Base-by-base conservation (phyloP, 139 green algal species). In the Eudorina sp. region DNA sequence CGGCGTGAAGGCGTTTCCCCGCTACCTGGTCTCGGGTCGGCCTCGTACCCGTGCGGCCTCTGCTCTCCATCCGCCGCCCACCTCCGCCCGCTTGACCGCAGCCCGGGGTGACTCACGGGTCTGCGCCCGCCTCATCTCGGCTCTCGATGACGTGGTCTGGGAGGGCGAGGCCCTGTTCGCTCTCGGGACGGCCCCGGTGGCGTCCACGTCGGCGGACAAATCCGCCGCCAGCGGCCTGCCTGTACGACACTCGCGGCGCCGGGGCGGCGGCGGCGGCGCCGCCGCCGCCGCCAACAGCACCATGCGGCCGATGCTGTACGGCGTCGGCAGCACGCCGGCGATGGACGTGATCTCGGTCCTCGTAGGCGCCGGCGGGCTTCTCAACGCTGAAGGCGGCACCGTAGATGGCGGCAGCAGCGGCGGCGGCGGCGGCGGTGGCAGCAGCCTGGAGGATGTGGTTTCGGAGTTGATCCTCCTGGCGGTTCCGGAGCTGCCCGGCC, bases 261-360 rank as follows among this genome's bases (percentile, higher is more conserved):
- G 48, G 9, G 46, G 23, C 70, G 9, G 7, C 70, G 70, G 19
- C 25, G 66, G 11, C 34, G 31, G 34, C 34, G 66, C 31, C 2
- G 4, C 9, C 36, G 34, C 66, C 38, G 27, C 64, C 29, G 29
- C 55, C 23, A 34, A 23, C 27, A 66, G 23, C 7, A 11, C 27
- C 29, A 11, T 66, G 7, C 8, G 62, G 31, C 25, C 73, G 1
- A 8, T n/a, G 9, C 11, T 62, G 73, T 81, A 81, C 73, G 13
- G 73, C 27, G 5, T 81, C 14, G 73, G 45, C 43, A n/a, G 43
- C 45, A 45, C 31, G 25, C 73, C 73, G n/a, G 73, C 73, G 27
- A 23, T 29, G 43, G 73, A 81, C 31, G 43, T 81, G 73, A 45
- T 62, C 64, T 81, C 73, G 27, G 73, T 81, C 29, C 73, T 81